phyloP scores from a whole-genome alignment of 2,329 filamentous ascomycete genomes.

The Zymoseptoria passerinii region DNA sequence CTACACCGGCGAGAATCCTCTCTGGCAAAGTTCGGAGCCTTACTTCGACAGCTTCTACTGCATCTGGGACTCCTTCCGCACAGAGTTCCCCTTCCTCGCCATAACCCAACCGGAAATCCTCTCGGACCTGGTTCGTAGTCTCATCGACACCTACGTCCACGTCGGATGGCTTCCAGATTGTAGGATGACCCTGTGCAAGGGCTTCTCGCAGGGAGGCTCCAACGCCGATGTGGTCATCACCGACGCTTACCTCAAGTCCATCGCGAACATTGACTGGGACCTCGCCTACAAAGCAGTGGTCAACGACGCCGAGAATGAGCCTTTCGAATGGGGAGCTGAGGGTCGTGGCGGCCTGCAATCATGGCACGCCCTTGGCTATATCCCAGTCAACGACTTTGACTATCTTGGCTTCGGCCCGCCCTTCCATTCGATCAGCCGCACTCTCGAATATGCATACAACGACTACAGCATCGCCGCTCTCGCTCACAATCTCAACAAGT shows the following conservation, averaged over 20 bases:
- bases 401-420: conserved; percentile 58
- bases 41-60: conserved; percentile 66
- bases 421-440: conserved; percentile 59
- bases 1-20: conserved; percentile 60
- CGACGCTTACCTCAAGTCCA: conserved; percentile 60
- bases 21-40: conserved; percentile 55
- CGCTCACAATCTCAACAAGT: conserved; percentile 48
- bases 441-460: conserved; percentile 63
- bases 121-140: conserved; percentile 56
- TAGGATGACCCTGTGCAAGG: conserved; percentile 65
- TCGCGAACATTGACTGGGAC: conserved; percentile 53
- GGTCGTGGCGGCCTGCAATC: conserved; percentile 61
- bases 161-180: conserved; percentile 61
- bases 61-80: conserved; percentile 57
- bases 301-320: conserved; percentile 63
- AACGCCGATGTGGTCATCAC: conserved; percentile 53
- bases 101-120: conserved; percentile 54
- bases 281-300: conserved; percentile 61
- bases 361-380: conserved; percentile 63
- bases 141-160: conserved; percentile 60
- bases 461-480: conserved; percentile 62
- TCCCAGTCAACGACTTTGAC: conserved; percentile 41
- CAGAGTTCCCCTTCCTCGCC: conserved; percentile 55
- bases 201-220: conserved; percentile 47
- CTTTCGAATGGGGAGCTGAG: conserved; percentile 59